Base-by-base conservation (phyloP, 225 moss, liverwort and hornwort genomes). In the Thuidium tamariscinum region DNA sequence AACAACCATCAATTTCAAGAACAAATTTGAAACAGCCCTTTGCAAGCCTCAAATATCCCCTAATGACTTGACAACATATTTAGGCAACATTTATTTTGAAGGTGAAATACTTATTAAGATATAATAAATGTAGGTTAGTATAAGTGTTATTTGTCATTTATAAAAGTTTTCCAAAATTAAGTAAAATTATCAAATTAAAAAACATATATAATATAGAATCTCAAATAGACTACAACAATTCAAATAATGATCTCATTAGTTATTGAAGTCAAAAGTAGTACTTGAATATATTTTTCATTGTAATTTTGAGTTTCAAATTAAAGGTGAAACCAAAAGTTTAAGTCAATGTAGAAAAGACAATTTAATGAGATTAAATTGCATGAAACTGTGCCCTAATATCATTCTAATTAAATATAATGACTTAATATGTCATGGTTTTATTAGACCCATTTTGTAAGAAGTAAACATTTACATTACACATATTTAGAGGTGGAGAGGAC, bases 181-280 rank as follows among this genome's bases (percentile, higher is more conserved):
- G 10, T 34, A 36, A 36, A 66, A 32, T 66, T 10, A 36, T 36
- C 36, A 66, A 66, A 20, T 11, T 66, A 18, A n/a, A 65, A 18
- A 1, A 34, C n/a, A 7, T 32, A 18, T 5, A 30, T 30, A 6
- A 36, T n/a, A 11, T 2, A 21, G 11, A n/a, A 11, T 22, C 0
- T 11, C 37, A 67, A 22, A 37, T 36, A 67, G 12, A 18, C 4
- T 1, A 67, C 22, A 7, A 20, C 2, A 37, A 22, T 7, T 37
- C 12, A 67, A 67, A 30, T 11, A 12, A 36, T 67, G 37, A 37
- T 37, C 2, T 7, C 34, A 34, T 17, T 64, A 64, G 32, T 18
- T 64, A 64, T 17, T 64, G 34, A 64, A 17, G 19, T n/a, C 10
- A 65, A 5, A 65, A n/a, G 5, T 65, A 10, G 5, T 10, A n/a